These are phyloP conservation scores for Quercus gilva DNA, from an alignment of 306 rosid species.

Conservation along the genomic window DNA sequence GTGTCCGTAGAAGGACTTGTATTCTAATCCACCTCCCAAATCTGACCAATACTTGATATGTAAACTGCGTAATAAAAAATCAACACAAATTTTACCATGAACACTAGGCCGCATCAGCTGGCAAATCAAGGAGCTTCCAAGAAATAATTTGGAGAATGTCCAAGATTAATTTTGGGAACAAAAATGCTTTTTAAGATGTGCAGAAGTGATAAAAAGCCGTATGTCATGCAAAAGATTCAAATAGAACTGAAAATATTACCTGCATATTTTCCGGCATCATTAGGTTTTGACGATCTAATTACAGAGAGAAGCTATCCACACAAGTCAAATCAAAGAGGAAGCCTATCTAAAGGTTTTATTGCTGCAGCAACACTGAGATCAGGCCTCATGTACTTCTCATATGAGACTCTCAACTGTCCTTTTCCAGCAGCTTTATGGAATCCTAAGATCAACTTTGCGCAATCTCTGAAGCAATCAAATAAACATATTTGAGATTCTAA, in stretches of 20 bases:
- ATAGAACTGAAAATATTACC: not conserved
- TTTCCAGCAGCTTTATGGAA: slow-evolving; percentile 60
- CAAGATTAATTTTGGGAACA: not conserved
- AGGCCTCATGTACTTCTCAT: slow-evolving; percentile 59
- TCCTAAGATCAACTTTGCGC: slow-evolving; percentile 68
- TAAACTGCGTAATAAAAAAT: not conserved
- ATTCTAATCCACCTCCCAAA: too few species aligned
- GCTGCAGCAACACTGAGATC: slow-evolving; percentile 55
- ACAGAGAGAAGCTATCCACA: not conserved
- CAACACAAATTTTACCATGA: not conserved
- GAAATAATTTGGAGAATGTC: not conserved
- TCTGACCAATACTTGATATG: not conserved
- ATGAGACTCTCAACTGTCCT: slow-evolving; percentile 58
- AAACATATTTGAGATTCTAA: slow-evolving; percentile 25
- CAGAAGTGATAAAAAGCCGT: not conserved
- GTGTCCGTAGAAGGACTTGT: too few species aligned
- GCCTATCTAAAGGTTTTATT: slow-evolving; percentile 54
- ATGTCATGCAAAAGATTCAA: not conserved
- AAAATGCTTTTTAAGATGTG: not conserved
- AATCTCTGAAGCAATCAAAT: not conserved
- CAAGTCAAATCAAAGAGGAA: slow-evolving; percentile 49
- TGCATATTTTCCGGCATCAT: not conserved
- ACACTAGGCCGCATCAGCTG: not conserved
- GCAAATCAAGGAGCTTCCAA: not conserved
- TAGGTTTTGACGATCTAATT: not conserved